Conservation (phyloP, 2,329 filamentous ascomycete species). For the Parafenestella ontariensis region DNA sequence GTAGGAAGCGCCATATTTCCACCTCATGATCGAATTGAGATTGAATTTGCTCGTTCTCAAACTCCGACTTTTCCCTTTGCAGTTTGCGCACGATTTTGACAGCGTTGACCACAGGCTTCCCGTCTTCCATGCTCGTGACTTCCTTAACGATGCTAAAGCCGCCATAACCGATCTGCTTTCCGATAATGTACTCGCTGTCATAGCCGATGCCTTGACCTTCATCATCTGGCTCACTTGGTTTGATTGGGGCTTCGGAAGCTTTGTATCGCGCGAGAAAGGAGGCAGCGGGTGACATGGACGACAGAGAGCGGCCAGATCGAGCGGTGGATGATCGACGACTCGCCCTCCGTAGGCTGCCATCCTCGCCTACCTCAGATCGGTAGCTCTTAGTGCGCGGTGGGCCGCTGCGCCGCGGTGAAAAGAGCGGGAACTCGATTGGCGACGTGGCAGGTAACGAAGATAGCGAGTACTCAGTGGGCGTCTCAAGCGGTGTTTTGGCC, state of each 20-base stretch:
- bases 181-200: conserved; percentile 68
- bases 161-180: conserved; percentile 69
- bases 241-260: conserved; percentile 44
- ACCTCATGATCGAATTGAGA: conserved; percentile 74
- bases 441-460: conserved; percentile 46
- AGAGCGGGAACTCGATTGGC: conserved; percentile 45
- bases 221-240: conserved; percentile 64
- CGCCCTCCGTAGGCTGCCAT: conserved; percentile 43
- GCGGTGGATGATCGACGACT: conserved; percentile 54
- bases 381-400: conserved; percentile 43
- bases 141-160: conserved; percentile 73
- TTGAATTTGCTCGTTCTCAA: conserved; percentile 70
- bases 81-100: conserved; percentile 73
- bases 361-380: conserved; percentile 40
- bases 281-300: conserved; percentile 64
- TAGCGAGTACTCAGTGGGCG: conserved; percentile 41
- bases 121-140: conserved; percentile 66
- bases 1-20: conserved; percentile 70
- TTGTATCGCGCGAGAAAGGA: conserved; percentile 64
- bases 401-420: conserved; percentile 32
- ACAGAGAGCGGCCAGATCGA: conserved; percentile 56
- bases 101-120: conserved; percentile 63
- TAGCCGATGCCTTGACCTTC: conserved; percentile 71
- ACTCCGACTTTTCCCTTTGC: conserved; percentile 61
- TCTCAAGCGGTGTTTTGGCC: conserved; percentile 47